Percentiles rank a stretch among this genome's conserved stretches.
Conservation (phyloP, 73 alveolate genomes). For the Paramecium sexaurelia region DNA sequence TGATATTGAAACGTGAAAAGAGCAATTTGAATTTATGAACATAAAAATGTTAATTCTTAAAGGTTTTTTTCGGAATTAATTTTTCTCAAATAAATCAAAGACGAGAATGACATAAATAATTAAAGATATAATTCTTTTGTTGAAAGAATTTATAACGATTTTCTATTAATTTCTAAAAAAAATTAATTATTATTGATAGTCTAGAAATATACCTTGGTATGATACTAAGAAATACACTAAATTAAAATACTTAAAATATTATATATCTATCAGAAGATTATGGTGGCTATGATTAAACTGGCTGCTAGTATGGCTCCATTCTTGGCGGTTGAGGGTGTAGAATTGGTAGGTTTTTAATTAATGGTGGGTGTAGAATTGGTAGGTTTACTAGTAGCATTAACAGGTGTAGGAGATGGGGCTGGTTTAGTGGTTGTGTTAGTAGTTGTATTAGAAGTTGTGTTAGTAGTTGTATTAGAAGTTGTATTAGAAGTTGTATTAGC, state of each 20-base stretch:
- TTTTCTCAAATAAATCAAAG: no score
- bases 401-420: neutral
- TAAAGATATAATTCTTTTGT: no score
- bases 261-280: neutral
- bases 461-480: neutral
- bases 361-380: no score
- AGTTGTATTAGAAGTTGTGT: neutral
- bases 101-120: no score
- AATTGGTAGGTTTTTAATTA: no score
- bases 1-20: neutral
- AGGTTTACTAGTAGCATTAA: neutral
- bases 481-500: neutral
- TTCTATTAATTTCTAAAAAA: no score
- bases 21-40: neutral
- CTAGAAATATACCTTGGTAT: no score
- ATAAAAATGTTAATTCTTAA: neutral
- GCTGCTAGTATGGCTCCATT: slow-evolving; percentile 31
- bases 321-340: neutral
- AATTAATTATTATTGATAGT: no score
- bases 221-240: no score
- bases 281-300: slow-evolving; percentile 7
- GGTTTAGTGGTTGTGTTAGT: neutral
- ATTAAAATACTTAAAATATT: no score
- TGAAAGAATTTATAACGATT: no score
- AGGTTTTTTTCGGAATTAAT: neutral